These are phyloP conservation scores for Alternaria panax DNA, from an alignment of 2,329 filamentous ascomycete genomes.

Conservation along the genomic window DNA sequence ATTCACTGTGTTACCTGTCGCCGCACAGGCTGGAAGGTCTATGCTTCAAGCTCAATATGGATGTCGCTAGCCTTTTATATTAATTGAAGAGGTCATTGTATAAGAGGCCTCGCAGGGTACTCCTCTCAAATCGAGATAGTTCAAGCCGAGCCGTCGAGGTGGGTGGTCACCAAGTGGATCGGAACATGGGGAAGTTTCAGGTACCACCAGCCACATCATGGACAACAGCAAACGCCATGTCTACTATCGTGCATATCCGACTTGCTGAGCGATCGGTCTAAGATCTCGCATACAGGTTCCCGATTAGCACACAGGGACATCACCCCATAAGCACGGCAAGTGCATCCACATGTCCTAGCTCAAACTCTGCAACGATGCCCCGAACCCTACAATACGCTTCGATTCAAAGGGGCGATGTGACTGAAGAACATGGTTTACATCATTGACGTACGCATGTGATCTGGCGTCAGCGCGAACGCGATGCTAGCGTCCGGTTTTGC, in stretches of 20 bases:
- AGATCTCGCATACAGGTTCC: constrained; percentile 12
- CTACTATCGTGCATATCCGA: not conserved
- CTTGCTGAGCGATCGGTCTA: constrained; percentile 8
- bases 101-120: not conserved
- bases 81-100: constrained; percentile 6
- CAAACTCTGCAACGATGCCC: not conserved
- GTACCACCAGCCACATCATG: not conserved
- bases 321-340: not conserved
- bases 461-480: constrained; percentile 14
- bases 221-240: constrained; percentile 8
- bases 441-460: constrained; percentile 13
- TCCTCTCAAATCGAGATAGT: not conserved
- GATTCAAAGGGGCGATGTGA: not conserved
- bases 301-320: not conserved
- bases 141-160: not conserved
- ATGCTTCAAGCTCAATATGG: not conserved
- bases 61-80: constrained; percentile 5
- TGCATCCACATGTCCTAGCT: not conserved
- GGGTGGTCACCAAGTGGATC: not conserved
- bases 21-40: not conserved
- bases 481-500: not conserved
- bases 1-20: not conserved
- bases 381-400: not conserved
- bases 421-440: constrained; percentile 7
- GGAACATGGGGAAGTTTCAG: constrained; percentile 9